Evolutionary conservation across 2,329 filamentous ascomycete genomes (phyloP), one percentile per base, ranked within the genome.

Genomic region (Neophaeococcomyces aloes): DNA sequence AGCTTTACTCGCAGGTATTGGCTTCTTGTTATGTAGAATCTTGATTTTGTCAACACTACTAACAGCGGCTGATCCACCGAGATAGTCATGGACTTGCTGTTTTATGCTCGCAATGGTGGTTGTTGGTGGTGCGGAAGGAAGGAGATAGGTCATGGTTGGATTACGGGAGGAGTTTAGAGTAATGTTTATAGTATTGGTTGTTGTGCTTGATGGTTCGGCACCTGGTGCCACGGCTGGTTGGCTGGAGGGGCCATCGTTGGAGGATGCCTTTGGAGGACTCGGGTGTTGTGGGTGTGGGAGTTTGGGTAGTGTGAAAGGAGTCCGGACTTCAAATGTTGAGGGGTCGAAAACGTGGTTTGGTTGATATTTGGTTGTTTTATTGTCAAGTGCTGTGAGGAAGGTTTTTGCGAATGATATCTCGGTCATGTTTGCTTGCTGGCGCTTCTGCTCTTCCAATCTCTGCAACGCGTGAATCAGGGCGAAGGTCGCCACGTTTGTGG

Each of bases 291-390:
- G 52, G 42, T 53, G 52, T 11, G 62, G 60, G 38, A 70, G 63
- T 51, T 65, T 66, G 50, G 68, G 69, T 23, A 71, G 65, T 19
- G 64, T 67, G 51, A 67, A 71, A 13, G 87, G 82, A 52, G 79
- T 73, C 49, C 83, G 78, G 19, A 83, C 70, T 18, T 85, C 83
- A 61, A 89, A 88, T 53, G 74, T 78, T 56, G 79, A 80, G 38
- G 86, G 79, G 59, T 95, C 86, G 65, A 89, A 85, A 63, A 93
- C 80, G 77, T 95, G 83, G 63, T 96, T 86, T 52, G 84, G 71
- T n/a, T 82, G 79, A 51, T 96, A 76, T 70, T 88, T 93, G 56
- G 79, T 64, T 6, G 87, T 83, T 38, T 81, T 79, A 48, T 79
- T 76, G 65, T 94, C 86, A 50, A 96, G 76, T 17, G 78, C 75